phyloP scores from a whole-genome alignment of 208 protist species.

The Leishmania major region DNA sequence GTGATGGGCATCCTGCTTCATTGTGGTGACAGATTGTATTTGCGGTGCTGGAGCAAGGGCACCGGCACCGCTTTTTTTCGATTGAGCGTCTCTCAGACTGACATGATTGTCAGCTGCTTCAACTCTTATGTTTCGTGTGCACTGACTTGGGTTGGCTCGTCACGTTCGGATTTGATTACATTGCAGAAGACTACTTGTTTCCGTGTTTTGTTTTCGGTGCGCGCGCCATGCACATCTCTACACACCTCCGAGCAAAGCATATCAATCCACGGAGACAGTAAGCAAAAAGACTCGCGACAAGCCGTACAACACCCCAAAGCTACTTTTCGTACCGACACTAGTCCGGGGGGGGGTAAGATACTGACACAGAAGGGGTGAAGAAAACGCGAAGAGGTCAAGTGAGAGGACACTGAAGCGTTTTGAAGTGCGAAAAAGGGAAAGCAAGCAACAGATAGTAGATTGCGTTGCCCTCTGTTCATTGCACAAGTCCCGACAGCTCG shows the following conservation, averaged over 20 bases:
- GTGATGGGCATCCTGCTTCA: background rate
- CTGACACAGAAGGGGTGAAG: background rate
- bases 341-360: background rate
- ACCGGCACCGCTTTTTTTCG: background rate
- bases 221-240: background rate
- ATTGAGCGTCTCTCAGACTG: background rate
- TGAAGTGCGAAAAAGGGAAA: background rate
- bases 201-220: background rate
- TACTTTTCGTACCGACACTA: background rate
- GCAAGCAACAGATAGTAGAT: background rate
- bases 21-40: background rate
- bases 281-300: background rate
- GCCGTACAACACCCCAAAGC: background rate
- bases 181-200: background rate
- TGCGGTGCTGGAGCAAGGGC: background rate
- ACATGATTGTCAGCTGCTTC: background rate
- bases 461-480: background rate
- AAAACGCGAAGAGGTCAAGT: background rate
- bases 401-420: background rate
- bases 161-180: background rate
- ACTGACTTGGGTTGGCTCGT: background rate
- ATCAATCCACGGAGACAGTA: background rate
- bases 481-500: background rate
- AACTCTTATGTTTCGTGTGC: background rate
- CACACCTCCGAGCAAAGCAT: background rate